Base-by-base conservation (phyloP, 139 green algal species). In the Desmodesmus armatus region DNA sequence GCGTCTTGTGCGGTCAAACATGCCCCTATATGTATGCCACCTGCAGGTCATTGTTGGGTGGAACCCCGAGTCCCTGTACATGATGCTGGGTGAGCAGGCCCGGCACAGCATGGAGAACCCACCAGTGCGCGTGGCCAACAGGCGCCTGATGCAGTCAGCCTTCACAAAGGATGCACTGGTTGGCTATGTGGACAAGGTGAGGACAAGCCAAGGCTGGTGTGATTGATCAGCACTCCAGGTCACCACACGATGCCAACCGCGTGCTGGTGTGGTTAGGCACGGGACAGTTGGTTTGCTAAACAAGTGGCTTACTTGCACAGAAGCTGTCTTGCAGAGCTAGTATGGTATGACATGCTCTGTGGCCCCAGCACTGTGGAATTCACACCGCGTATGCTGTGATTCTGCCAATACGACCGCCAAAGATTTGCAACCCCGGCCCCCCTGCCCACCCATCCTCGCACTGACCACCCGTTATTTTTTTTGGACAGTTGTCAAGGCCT, bases 31-130 rank as follows among this genome's bases (percentile, higher is more conserved):
- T n/a, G n/a, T n/a, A n/a, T n/a, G 17, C 17, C 58, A 35, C 21
- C 58, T 0, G 51, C 73, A 82, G 75, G 39, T 70, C 35, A 70
- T 82, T 9, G 5, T 35, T 6, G n/a, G n/a, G 2, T 82, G 75
- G 75, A 71, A 31, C 29, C 75, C 75, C 0, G 25, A 37, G 15
- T 17, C 40, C 19, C 9, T 82, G 51, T 39, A 82, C 33, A 53
- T 53, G 1, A 21, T 82, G 0, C 5, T 39, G 25, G 31, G 75
- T 17, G 33, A 82, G 40, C 53, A 5, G 15, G n/a, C 40, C 7
- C 19, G 25, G 1, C 11, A 0, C 25, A 62, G 19, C 53, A 37
- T 82, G 53, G 75, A 82, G 40, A 65, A 51, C 35, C 51, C 51
- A n/a, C n/a, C n/a, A n/a, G n/a, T n/a, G n/a, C n/a, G n/a, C n/a